phyloP scores from a whole-genome alignment of 495 filamentous ascomycete species.

The Podospora didyma region DNA sequence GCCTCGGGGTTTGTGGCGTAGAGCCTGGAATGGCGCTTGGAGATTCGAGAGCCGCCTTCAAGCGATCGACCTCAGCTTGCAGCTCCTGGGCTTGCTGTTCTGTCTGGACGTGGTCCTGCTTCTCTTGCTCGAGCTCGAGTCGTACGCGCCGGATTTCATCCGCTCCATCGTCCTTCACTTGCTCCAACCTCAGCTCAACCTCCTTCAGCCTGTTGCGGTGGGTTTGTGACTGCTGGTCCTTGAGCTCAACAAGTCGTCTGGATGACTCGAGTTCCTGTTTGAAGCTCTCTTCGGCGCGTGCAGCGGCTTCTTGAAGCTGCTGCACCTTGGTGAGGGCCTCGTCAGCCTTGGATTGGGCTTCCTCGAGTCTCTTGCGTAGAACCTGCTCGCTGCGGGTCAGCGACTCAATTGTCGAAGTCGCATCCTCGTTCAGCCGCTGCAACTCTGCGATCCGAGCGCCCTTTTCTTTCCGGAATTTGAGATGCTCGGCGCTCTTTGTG shows the following conservation, averaged over 20 bases:
- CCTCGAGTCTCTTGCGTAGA: slow-evolving; percentile 74
- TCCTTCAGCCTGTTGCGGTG: slow-evolving; percentile 78
- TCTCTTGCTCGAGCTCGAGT: slow-evolving; percentile 78
- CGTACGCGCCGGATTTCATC: slow-evolving; percentile 74
- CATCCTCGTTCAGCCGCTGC: slow-evolving; percentile 83
- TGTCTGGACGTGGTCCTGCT: slow-evolving; percentile 62
- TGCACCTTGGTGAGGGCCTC: slow-evolving; percentile 77
- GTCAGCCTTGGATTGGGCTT: slow-evolving; percentile 80
- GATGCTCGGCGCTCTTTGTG: slow-evolving; percentile 76
- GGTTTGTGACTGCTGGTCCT: slow-evolving; percentile 75
- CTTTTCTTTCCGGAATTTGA: slow-evolving; percentile 95
- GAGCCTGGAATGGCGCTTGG: slow-evolving; percentile 28
- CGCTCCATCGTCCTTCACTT: slow-evolving; percentile 73
- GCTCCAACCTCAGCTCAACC: slow-evolving; percentile 70
- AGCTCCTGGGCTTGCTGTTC: slow-evolving; percentile 71
- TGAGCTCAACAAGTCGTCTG: slow-evolving; percentile 77
- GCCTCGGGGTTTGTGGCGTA: slow-evolving; percentile 55
- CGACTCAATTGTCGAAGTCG: slow-evolving; percentile 66
- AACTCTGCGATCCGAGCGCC: slow-evolving; percentile 78
- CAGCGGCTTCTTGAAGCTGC: slow-evolving; percentile 75
- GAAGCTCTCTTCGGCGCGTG: slow-evolving; percentile 75
- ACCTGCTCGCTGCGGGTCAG: slow-evolving; percentile 73
- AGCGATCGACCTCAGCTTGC: slow-evolving; percentile 64
- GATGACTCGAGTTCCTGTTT: slow-evolving; percentile 75
- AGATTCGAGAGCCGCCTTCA: slow-evolving; percentile 43